Base-by-base conservation (phyloP, 2,329 filamentous ascomycete genomes). In the Coniochaeta hoffmannii region DNA sequence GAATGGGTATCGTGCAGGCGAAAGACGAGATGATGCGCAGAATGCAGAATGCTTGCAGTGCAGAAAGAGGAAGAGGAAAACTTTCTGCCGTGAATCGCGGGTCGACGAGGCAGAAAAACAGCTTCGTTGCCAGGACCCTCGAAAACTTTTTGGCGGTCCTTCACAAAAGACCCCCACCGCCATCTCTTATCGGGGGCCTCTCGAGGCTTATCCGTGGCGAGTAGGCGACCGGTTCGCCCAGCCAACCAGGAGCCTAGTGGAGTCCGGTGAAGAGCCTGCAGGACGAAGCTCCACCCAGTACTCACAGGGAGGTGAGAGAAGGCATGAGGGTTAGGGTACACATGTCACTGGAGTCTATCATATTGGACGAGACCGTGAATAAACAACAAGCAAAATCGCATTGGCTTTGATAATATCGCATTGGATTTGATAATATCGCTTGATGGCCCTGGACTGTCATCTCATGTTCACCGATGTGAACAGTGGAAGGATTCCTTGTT, bases 191-290 rank as follows among this genome's bases (percentile, higher is more conserved):
- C 26, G 28, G 7, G 28, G 7, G 2, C 34, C 7, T n/a, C 9
- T 36, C 34, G 17, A 41, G 36, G 26, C 49, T 51, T 51, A 51
- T 51, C 41, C 49, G 49, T 51, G 49, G 49, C 26, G 19, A 51
- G 49, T 34, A 51, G 28, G 49, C 49, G 28, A 17, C 49, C 15
- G 28, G n/a, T 34, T 50, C 49, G 7, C 49, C 44, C 6, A 7
- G 49, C 24, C 49, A 51, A 51, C 49, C 28, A 34, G 31, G 19
- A n/a, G n/a, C n/a, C n/a, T n/a, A n/a, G n/a, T n/a, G n/a, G 49
- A 28, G 6, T 11, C 24, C 28, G 11, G 5, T 31, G 31, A 51
- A 51, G 41, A 46, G 41, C 19, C 41, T 46, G 41, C 41, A 46
- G 15, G 19, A 41, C 17, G 4, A 19, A 6, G 35, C 7, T 10